These are phyloP conservation scores for Phyllosticta citribraziliensis DNA, from an alignment of 2,329 filamentous ascomycete species.

Conservation along the genomic window DNA sequence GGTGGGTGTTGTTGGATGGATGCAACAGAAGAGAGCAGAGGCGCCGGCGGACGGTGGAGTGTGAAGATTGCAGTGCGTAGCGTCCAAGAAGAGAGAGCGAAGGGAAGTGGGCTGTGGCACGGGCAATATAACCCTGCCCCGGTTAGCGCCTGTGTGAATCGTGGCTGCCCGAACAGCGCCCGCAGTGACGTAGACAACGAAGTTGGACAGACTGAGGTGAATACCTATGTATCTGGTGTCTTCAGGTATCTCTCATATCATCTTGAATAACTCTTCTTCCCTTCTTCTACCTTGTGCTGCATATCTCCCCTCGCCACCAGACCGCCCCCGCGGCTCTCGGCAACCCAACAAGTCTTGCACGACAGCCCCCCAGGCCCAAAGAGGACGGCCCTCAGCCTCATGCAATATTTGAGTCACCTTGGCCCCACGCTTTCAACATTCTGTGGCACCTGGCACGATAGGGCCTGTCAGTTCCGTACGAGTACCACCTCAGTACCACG, in stretches of 20 bases:
- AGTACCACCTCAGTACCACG: not conserved
- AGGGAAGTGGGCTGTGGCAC: constrained; percentile 12
- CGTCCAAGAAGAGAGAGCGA: not conserved
- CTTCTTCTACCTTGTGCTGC: not conserved
- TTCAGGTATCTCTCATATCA: no score
- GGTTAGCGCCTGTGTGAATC: constrained; percentile 8
- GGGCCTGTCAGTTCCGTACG: not conserved
- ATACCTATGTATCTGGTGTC: no score
- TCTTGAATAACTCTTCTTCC: no score
- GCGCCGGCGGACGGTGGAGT: not conserved
- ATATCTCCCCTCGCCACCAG: not conserved
- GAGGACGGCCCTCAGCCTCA: constrained; percentile 9
- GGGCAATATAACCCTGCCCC: constrained; percentile 8
- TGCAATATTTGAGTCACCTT: constrained; percentile 6
- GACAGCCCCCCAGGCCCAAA: constrained; percentile 6
- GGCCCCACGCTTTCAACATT: not conserved
- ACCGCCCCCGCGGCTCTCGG: not conserved
- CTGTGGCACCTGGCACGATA: not conserved
- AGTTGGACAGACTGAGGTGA: not conserved
- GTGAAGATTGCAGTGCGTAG: constrained; percentile 10
- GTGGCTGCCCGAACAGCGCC: constrained; percentile 11
- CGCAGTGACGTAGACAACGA: constrained; percentile 10
- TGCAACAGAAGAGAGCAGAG: not conserved
- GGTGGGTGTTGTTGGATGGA: constrained; percentile 5
- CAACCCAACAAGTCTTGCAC: not conserved